A percentile compares a stretch with the other conserved stretches of the same genome.
phyloP scores from a whole-genome alignment of 139 green algal genomes.

The Ulvella scutata region DNA sequence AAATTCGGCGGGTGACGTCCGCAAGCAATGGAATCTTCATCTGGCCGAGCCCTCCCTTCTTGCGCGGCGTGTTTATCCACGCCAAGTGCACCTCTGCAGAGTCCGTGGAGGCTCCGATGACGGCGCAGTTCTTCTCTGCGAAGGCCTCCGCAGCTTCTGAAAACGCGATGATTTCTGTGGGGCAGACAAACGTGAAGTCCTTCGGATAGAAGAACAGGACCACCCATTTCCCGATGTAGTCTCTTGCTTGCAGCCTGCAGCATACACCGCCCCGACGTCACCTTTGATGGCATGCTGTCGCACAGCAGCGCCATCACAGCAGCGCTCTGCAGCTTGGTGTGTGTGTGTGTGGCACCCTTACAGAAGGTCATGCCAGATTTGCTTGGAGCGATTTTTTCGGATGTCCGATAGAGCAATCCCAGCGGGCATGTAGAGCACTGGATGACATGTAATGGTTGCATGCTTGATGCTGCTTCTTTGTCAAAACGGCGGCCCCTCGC shows the following conservation, averaged over 20 bases:
- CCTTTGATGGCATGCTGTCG: no score
- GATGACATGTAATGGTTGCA: no score
- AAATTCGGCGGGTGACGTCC: slow-evolving; percentile 48
- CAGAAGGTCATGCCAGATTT: no score
- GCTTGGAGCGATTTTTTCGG: no score
- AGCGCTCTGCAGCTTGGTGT: no score
- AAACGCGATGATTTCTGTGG: slow-evolving; percentile 81
- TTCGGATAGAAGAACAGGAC: slow-evolving; percentile 61
- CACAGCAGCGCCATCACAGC: no score
- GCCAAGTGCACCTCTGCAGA: slow-evolving; percentile 67
- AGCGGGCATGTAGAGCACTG: no score
- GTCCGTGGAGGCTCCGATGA: slow-evolving; percentile 65
- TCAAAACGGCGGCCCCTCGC: no score
- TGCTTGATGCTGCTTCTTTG: no score
- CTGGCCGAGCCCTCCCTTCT: slow-evolving; percentile 51
- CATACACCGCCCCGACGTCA: no score
- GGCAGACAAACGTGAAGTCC: slow-evolving; percentile 56
- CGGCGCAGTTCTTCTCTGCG: slow-evolving; percentile 49
- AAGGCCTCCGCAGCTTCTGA: slow-evolving; percentile 69
- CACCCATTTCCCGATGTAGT: slow-evolving; percentile 35
- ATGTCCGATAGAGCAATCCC: no score
- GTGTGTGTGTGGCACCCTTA: no score
- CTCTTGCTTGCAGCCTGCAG: background rate
- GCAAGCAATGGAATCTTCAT: slow-evolving; percentile 73
- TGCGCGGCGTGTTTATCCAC: slow-evolving; percentile 62